Base-by-base conservation (phyloP, 2,329 filamentous ascomycete species). In the Daldinia sp. region DNA sequence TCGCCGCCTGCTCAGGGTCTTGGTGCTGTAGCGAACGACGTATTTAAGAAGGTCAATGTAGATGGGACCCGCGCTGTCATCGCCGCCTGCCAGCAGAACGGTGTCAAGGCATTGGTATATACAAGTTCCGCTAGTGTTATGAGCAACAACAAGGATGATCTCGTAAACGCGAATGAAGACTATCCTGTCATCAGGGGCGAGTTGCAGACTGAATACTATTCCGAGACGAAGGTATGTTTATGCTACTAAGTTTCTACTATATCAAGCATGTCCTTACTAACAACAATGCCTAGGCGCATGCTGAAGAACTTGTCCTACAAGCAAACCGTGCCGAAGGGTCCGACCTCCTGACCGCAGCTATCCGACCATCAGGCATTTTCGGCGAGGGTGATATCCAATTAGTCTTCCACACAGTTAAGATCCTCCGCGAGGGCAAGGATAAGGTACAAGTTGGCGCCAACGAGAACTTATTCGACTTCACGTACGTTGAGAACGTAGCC, bases 51-150 rank as follows among this genome's bases (percentile, higher is more conserved):
- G 79, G 92, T 98, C 78, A 99, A 98, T 79, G 90, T 97, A 59
- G 90, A 93, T 58, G 95, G 95, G 58, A 98, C 96, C 13, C 85
- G 85, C 72, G 90, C 91, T 72, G 87, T 98, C 55, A 83, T 98
- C 61, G 88, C 90, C 39, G 93, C 92, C 15, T 92, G 92, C 74
- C 87, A 87, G 76, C 84, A 87, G 72, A 86, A 87, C 41, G 90
- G 87, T 69, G 93, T 95, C 75, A 93, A 90, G 81, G 92, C 88
- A 0, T 89, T 98, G 71, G 93, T 98, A 53, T 97, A 95, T 81
- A 98, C 95, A 18, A 96, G 92, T 79, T 96, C 92, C 60, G 92
- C 93, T 60, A 97, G 93, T 68, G 91, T 97, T 69, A 85, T 97
- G 71, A 91, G 92, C 77, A 94, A 98, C 81, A 94, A 94, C 74